phyloP scores from a whole-genome alignment of 2,329 filamentous ascomycete species.

The Chrysoporthe cubensis region DNA sequence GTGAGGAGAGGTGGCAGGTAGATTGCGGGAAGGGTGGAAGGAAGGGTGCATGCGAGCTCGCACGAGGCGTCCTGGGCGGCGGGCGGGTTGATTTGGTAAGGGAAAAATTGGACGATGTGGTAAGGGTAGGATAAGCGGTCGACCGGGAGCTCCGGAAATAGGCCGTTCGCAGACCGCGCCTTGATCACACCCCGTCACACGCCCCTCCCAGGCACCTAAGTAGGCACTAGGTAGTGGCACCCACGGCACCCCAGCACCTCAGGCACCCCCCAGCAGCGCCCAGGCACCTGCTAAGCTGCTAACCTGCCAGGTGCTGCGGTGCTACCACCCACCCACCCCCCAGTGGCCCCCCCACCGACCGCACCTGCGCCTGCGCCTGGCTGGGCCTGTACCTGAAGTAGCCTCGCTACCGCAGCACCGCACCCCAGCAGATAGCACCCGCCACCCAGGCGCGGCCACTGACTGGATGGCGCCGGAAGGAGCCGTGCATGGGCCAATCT shows the following conservation, averaged over 20 bases:
- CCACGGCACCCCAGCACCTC: background rate
- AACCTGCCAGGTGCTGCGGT: background rate
- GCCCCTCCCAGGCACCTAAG: background rate
- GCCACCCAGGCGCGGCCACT: background rate
- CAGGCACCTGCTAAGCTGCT: too few relatives aligned
- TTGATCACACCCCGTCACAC: background rate
- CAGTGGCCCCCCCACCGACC: too few relatives aligned
- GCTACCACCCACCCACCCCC: too few relatives aligned
- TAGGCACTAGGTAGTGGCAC: background rate
- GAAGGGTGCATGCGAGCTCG: constrained; percentile 12
- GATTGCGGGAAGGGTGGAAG: constrained; percentile 2
- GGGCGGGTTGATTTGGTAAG: constrained; percentile 7
- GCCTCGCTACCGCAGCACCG: too few relatives aligned
- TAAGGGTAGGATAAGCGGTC: constrained; percentile 22
- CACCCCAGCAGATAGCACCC: background rate
- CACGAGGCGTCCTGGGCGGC: background rate
- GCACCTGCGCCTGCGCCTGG: too few relatives aligned
- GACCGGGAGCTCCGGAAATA: constrained; percentile 26
- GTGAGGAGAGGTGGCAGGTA: constrained; percentile 5
- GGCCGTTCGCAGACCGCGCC: constrained; percentile 10
- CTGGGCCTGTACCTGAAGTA: too few relatives aligned
- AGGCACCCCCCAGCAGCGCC: too few relatives aligned
- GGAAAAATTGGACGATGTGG: background rate
- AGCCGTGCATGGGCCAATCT: background rate
- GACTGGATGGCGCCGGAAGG: background rate